Evolutionary conservation across 202 grass and related monocot genomes (phyloP), one percentile per base, ranked within the genome.

Genomic region (Hordeum pubiflorum): DNA sequence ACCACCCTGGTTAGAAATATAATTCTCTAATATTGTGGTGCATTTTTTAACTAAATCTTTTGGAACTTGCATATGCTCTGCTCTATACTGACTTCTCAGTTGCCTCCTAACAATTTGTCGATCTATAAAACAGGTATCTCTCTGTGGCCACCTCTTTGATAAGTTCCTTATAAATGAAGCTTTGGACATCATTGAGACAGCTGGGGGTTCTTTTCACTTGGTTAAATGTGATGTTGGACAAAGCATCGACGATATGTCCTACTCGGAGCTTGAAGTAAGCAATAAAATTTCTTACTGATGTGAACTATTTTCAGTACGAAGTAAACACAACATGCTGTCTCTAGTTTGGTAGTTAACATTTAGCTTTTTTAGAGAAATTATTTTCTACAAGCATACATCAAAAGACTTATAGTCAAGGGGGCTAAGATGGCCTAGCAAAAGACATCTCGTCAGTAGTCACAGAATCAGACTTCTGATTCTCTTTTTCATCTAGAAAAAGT

Each of bases 101-200:
- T 81, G 32, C 5, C 71, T 61, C 66, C 46, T 77, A 66, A 74
- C 76, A 58, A 11, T 44, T 63, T 73, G 7, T 72, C 81, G 33
- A 76, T 73, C 55, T 11, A 79, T 81, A 50, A 74, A 46, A 82
- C 84, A 98, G 95, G 92, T 98, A 44, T 94, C 95, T 80, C 89
- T 98, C 79, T 91, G 92, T 65, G 95, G 95, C 12, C 95, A 98
- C 70, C 89, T 98, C 41, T 98, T 98, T 82, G 95, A 94, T 93
- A 91, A 94, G 38, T 98, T 98, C 85, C 86, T 92, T 58, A 98
- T 98, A 83, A 98, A 98, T 74, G 91, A 98, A 58, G 90, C 95
- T 73, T 74, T 98, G 84, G 92, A 98, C 85, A 89, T 98, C 84
- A 94, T 98, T 89, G 95, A 98, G 89, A 57, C 76, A 78, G 84